Conservation (phyloP, 345 rosid species). For the Moringa oleifera region DNA sequence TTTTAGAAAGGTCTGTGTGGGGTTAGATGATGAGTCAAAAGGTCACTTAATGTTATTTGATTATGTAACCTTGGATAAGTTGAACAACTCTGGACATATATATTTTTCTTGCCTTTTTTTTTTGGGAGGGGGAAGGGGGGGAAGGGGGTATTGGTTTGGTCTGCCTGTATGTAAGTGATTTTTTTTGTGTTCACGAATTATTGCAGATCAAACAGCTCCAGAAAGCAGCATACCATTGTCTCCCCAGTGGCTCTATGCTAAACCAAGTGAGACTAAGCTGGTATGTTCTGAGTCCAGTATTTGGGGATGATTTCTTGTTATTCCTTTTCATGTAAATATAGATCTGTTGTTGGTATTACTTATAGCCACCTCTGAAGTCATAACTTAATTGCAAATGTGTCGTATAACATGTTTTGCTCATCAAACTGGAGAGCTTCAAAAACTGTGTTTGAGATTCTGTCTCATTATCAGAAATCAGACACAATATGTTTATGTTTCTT, state of each 20-base stretch:
- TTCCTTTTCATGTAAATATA: not conserved
- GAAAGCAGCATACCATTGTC: constrained; percentile 90
- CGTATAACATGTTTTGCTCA: too few species aligned
- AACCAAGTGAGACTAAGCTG: constrained; percentile 58
- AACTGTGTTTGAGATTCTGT: too few species aligned
- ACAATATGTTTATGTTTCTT: too few species aligned
- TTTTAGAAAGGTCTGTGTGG: constrained; percentile 22
- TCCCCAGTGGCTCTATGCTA: constrained; percentile 93
- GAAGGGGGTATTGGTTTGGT: too few species aligned
- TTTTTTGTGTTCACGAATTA: not conserved
- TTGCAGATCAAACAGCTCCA: constrained; percentile 54
- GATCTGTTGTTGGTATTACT: not conserved
- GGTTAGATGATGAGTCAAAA: constrained; percentile 4
- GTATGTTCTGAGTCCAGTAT: constrained; percentile 7
- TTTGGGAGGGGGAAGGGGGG: too few species aligned
- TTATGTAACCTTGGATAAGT: too few species aligned
- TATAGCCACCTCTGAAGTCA: not conserved
- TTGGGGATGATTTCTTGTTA: not conserved
- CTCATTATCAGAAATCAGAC: not conserved
- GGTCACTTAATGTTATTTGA: not conserved
- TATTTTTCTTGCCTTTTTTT: too few species aligned
- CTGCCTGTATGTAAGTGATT: not conserved
- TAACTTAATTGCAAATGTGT: too few species aligned
- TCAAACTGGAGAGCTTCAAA: too few species aligned
- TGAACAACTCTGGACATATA: too few species aligned